These are phyloP conservation scores for Delonix regia DNA, from an alignment of 306 rosid species.

Conservation along the genomic window DNA sequence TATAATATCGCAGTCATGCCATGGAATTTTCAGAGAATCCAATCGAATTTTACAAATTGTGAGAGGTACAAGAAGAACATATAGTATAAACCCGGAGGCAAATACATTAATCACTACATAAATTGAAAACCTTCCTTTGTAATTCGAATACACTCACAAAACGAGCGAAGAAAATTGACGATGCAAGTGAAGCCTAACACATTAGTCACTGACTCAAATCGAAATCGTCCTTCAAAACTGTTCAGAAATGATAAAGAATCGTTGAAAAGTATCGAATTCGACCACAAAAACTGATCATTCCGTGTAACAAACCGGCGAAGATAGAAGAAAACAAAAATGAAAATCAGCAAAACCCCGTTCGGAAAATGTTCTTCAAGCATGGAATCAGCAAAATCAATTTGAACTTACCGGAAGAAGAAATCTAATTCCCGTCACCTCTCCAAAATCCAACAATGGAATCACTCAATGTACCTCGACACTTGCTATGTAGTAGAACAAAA, in stretches of 20 bases:
- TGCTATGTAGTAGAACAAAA: slow-evolving; percentile 14
- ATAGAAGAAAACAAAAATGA: not conserved
- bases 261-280: slow-evolving; percentile 13
- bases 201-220: not conserved
- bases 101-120: not conserved
- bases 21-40: not conserved
- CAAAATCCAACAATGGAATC: slow-evolving; percentile 29
- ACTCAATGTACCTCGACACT: slow-evolving; percentile 35
- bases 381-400: slow-evolving; percentile 21
- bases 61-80: not conserved
- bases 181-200: slow-evolving; percentile 1
- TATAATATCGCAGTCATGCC: slow-evolving; percentile 8
- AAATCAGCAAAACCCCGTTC: not conserved
- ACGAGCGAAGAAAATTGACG: not conserved
- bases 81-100: not conserved
- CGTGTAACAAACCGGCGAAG: not conserved
- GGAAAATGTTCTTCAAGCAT: slow-evolving; percentile 25
- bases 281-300: slow-evolving; percentile 4
- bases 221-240: not conserved
- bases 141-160: not conserved
- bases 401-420: slow-evolving; percentile 32
- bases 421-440: not conserved
- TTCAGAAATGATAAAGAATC: not conserved
- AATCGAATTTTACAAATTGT: not conserved
- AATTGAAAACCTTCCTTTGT: not conserved